Percentiles rank a stretch among this genome's conserved stretches.
These are phyloP conservation scores for Pouteria campechiana DNA, from an alignment of 179 eudicot genomes.

Conservation along the genomic window DNA sequence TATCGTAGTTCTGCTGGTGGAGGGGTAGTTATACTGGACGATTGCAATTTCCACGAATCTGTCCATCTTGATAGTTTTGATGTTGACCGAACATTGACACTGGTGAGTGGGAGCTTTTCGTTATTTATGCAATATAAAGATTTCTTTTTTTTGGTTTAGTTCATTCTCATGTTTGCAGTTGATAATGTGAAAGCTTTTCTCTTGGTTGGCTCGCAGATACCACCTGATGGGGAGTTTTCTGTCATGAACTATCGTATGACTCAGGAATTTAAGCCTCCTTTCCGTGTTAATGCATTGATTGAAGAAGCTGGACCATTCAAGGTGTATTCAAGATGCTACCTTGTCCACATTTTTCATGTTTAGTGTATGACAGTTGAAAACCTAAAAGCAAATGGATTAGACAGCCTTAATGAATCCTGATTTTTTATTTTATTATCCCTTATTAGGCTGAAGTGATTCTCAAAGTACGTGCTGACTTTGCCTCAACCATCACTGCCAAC, in stretches of 20 bases:
- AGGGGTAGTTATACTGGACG: conserved; percentile 82
- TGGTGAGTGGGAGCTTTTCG: no score
- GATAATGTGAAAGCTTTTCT: background rate
- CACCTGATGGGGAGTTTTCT: conserved; percentile 92
- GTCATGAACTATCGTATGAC: conserved; percentile 99
- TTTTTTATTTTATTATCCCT: conserved; percentile 9
- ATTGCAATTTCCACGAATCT: conserved; percentile 95
- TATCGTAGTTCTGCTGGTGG: conserved; percentile 67
- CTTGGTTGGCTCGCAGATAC: conserved; percentile 38
- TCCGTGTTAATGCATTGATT: conserved; percentile 64
- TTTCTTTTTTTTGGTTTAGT: background rate
- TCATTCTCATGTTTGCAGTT: background rate
- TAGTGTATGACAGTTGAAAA: background rate
- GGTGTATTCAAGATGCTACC: no score
- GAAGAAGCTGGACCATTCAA: conserved; percentile 89
- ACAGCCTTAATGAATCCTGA: background rate
- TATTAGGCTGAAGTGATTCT: conserved; percentile 80
- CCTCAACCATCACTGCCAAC: conserved; percentile 70
- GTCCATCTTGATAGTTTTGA: conserved; percentile 92
- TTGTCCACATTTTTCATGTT: conserved; percentile 1
- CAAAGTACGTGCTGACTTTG: conserved; percentile 81
- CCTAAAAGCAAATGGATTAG: background rate
- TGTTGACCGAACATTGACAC: conserved; percentile 63
- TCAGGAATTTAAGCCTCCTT: conserved; percentile 94
- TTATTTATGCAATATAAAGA: conserved; percentile 2